phyloP scores from a whole-genome alignment of 352 stramenopile species.

The Phytophthora foliorum region DNA sequence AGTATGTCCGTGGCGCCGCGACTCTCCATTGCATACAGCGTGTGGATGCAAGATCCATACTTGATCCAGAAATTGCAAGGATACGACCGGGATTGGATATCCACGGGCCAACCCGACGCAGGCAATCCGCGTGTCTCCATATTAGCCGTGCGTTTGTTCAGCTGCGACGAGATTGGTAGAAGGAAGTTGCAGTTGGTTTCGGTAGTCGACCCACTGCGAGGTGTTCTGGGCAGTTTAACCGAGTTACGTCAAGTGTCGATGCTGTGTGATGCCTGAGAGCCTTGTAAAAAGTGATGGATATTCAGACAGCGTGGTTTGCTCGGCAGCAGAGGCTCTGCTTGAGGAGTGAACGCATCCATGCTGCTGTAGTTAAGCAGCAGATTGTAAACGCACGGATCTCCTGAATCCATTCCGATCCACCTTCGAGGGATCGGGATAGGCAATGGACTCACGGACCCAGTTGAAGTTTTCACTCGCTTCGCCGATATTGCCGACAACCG shows the following conservation, averaged over 20 bases:
- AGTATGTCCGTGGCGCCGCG: neutral
- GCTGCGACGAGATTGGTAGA: neutral
- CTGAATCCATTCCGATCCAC: slow-evolving; percentile 39
- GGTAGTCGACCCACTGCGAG: too few relatives aligned
- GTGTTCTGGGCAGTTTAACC: too few relatives aligned
- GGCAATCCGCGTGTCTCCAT: slow-evolving; percentile 11
- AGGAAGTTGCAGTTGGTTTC: too few relatives aligned
- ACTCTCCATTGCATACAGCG: neutral
- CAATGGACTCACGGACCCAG: slow-evolving; percentile 43
- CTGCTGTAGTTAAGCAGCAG: too few relatives aligned
- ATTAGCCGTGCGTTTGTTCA: neutral
- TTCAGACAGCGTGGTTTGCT: too few relatives aligned
- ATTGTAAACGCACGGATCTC: too few relatives aligned
- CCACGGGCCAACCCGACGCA: neutral
- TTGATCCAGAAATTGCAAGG: neutral
- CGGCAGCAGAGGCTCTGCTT: too few relatives aligned
- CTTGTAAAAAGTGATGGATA: too few relatives aligned
- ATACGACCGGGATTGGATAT: neutral
- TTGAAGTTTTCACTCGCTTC: slow-evolving; percentile 30
- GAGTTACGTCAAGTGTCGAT: too few relatives aligned
- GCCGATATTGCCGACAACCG: slow-evolving; percentile 56
- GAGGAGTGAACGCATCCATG: too few relatives aligned
- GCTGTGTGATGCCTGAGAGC: too few relatives aligned
- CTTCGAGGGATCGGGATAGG: slow-evolving; percentile 55
- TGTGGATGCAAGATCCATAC: slow-evolving; percentile 20